A percentile compares a stretch with the other conserved stretches of the same genome.
Conservation (phyloP, 257 asterid species). For the Haberlea rhodopensis region DNA sequence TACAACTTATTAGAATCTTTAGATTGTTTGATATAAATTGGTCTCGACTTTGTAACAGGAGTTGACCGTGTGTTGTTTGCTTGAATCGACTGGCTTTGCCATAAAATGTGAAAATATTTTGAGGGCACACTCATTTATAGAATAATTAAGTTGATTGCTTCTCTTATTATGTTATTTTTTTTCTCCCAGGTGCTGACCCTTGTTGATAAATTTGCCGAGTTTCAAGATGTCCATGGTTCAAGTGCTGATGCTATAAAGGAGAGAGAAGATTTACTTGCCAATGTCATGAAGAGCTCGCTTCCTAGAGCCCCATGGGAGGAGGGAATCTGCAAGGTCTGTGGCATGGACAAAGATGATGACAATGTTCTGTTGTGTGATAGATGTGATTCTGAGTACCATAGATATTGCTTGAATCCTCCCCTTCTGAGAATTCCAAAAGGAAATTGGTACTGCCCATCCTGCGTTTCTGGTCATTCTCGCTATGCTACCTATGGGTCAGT, state of each 20-base stretch:
- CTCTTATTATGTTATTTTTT: conserved; percentile 26
- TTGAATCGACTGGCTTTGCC: not conserved
- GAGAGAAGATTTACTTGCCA: conserved; percentile 61
- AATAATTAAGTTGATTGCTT: not conserved
- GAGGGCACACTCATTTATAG: not conserved
- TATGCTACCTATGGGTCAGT: conserved; percentile 34
- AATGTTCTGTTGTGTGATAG: conserved; percentile 81
- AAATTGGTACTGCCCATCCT: conserved; percentile 94
- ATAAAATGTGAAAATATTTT: not conserved
- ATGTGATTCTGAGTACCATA: conserved; percentile 90
- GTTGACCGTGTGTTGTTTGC: not conserved
- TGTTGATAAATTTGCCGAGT: conserved; percentile 50
- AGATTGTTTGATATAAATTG: not conserved
- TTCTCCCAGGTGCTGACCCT: conserved; percentile 62
- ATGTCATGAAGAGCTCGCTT: conserved; percentile 50
- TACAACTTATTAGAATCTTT: not conserved
- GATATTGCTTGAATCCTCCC: conserved; percentile 94
- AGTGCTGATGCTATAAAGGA: conserved; percentile 51
- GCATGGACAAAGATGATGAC: conserved; percentile 92
- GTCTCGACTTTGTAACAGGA: not conserved
- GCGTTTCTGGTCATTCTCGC: conserved; percentile 52
- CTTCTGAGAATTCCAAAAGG: conserved; percentile 80
- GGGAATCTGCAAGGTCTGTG: conserved; percentile 92
- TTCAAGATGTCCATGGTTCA: conserved; percentile 32
- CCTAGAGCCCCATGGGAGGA: conserved; percentile 99